phyloP scores from a whole-genome alignment of 2,329 filamentous ascomycete genomes.

The Trichoderma lentiforme region DNA sequence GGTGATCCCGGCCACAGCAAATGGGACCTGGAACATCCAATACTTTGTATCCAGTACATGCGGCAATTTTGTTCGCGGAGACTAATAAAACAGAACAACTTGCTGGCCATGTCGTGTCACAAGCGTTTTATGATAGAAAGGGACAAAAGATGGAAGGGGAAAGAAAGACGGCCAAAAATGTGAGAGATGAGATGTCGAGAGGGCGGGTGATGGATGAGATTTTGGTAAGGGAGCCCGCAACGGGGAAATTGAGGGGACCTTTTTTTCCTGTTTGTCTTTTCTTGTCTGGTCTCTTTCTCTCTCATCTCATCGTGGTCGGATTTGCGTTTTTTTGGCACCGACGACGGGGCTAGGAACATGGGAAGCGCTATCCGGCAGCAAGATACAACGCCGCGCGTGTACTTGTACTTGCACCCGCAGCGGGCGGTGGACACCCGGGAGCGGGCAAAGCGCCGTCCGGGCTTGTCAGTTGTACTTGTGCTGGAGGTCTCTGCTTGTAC shows the following conservation, averaged over 20 bases:
- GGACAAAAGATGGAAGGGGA: neutral
- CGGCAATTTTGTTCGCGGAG: neutral
- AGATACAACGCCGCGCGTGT: neutral
- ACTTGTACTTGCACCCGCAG: neutral
- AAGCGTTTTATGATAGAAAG: neutral
- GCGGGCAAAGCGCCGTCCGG: neutral
- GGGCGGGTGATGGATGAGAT: neutral
- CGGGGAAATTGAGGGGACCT: neutral
- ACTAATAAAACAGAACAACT: neutral
- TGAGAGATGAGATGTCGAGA: conserved; percentile 15
- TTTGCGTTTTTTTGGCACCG: neutral
- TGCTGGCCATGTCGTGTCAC: neutral
- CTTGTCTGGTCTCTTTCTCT: neutral
- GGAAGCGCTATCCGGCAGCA: neutral
- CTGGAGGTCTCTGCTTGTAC: neutral
- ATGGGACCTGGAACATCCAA: neutral
- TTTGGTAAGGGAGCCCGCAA: neutral
- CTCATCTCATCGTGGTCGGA: neutral
- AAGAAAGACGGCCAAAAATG: neutral
- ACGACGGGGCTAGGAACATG: neutral
- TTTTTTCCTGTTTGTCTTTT: neutral
- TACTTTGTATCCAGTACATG: neutral
- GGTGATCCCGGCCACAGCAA: neutral
- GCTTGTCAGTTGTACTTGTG: neutral
- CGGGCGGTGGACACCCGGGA: neutral